Evolutionary conservation across 2,329 filamentous ascomycete genomes (phyloP), one percentile per base, ranked within the genome.

Genomic region (Chalaropsis thielavioides): DNA sequence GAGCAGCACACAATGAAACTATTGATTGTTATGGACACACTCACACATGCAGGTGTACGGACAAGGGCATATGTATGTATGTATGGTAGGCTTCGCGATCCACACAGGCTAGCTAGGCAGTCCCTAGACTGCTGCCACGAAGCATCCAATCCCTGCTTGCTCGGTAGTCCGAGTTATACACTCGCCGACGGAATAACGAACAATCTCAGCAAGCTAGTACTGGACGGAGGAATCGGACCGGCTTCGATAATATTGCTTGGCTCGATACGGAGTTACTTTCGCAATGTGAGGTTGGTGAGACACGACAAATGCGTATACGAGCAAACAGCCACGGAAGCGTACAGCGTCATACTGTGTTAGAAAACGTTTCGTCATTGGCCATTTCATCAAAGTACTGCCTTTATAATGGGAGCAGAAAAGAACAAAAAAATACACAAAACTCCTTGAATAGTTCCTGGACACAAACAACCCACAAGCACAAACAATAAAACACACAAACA

Each of bases 381-480:
- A 63, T 54, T 63, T 41, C 24, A 60, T 66, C 40, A 64, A 19
- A 66, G 24, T 64, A 61, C 31, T 40, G 38, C 64, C 46, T 65
- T 46, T 19, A 38, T 65, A 60, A 63, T 64, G n/a, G 19, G 22
- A 10, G 15, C 24, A 11, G 24, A 51, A 51, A 51, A 51, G 10
- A 51, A 24, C 24, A 35, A 63, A 61, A 38, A 38, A 58, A 22
- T 17, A 38, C 13, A 38, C 54, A 58, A 19, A 58, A 64, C 54
- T 27, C 44, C 62, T 17, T 3, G 24, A 31, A 38, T 44, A 22
- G 31, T 49, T 38, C n/a, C 24, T 40, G 63, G 17, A 27, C 54
- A 41, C 38, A 31, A 17, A 58, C 35, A 38, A 35, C 31, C 5
- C 24, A 27, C 17, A 22, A 49, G 19, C 11, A 59, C 63, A 46